These are phyloP conservation scores for Fusarium sp. DNA, from an alignment of 2,329 filamentous ascomycete genomes.

Conservation along the genomic window DNA sequence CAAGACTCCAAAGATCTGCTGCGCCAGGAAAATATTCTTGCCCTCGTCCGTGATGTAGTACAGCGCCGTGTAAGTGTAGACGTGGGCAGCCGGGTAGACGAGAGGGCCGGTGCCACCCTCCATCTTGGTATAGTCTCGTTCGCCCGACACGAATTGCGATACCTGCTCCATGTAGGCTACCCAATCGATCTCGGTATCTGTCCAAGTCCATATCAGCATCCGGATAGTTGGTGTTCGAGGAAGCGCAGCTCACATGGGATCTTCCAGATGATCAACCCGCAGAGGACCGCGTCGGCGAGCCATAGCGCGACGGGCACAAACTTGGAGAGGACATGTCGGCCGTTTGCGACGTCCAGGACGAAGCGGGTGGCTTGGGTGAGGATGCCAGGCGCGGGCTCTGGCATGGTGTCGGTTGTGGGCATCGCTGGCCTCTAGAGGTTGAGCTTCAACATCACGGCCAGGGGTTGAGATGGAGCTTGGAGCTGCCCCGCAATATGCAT, in stretches of 20 bases:
- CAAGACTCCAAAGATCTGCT: constrained; percentile 82
- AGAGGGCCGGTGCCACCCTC: constrained; percentile 90
- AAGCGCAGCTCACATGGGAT: constrained; percentile 76
- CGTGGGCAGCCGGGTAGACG: constrained; percentile 94
- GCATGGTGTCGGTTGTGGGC: constrained; percentile 40
- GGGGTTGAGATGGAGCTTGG: constrained; percentile 35
- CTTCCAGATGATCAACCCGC: constrained; percentile 80
- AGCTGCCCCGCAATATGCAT: constrained; percentile 44
- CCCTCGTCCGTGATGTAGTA: constrained; percentile 84
- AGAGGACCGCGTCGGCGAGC: constrained; percentile 77
- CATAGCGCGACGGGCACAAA: constrained; percentile 72
- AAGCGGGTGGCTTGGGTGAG: constrained; percentile 45
- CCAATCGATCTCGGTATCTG: constrained; percentile 98
- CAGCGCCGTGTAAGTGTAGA: constrained; percentile 87
- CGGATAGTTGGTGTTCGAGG: background rate
- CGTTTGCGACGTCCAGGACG: constrained; percentile 59
- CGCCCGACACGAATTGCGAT: constrained; percentile 80
- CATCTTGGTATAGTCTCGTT: constrained; percentile 89
- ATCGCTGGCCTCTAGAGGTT: constrained; percentile 20
- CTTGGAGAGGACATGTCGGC: constrained; percentile 62
- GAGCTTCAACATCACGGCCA: constrained; percentile 24
- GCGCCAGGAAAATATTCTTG: constrained; percentile 80
- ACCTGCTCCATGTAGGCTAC: constrained; percentile 96
- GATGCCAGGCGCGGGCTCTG: constrained; percentile 40
- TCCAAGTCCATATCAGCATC: constrained; percentile 12